Percentiles rank a stretch among this genome's conserved stretches.
Conservation (phyloP, 2,329 filamentous ascomycete species). For the Pleurostoma richardsiae region DNA sequence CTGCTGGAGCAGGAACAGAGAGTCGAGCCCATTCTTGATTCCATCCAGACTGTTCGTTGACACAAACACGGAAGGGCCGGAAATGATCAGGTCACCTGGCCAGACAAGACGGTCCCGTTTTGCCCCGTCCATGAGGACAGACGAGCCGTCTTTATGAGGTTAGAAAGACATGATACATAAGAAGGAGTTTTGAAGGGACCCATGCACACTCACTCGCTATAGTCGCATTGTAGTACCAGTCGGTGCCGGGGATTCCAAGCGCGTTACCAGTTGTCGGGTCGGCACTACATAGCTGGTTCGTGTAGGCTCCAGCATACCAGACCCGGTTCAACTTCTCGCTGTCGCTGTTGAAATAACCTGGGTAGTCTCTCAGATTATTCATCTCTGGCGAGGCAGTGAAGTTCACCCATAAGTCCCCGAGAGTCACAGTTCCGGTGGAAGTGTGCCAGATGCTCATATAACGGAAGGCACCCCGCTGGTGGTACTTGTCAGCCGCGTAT, state of each 20-base stretch:
- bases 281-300: constrained; percentile 24
- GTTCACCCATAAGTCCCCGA: constrained; percentile 29
- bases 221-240: no score
- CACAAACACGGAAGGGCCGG: constrained; percentile 46
- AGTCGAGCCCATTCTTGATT: constrained; percentile 42
- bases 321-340: constrained; percentile 46
- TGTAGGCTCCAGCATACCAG: constrained; percentile 52
- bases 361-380: constrained; percentile 42
- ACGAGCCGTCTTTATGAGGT: constrained; percentile 23
- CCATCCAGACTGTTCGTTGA: constrained; percentile 48
- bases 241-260: no score
- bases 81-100: constrained; percentile 57
- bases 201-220: not conserved
- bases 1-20: constrained; percentile 39
- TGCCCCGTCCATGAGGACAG: constrained; percentile 41
- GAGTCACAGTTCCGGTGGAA: constrained; percentile 17
- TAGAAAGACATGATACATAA: constrained; percentile 23
- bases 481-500: constrained; percentile 20
- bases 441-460: constrained; percentile 26
- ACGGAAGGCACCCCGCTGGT: constrained; percentile 30
- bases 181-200: constrained; percentile 20
- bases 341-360: constrained; percentile 46
- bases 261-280: constrained; percentile 2
- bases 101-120: constrained; percentile 56
- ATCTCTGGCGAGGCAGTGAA: constrained; percentile 31